Evolutionary conservation across 768 basidiomycete species (phyloP).

Genomic region (Mycena sanguinolenta): DNA sequence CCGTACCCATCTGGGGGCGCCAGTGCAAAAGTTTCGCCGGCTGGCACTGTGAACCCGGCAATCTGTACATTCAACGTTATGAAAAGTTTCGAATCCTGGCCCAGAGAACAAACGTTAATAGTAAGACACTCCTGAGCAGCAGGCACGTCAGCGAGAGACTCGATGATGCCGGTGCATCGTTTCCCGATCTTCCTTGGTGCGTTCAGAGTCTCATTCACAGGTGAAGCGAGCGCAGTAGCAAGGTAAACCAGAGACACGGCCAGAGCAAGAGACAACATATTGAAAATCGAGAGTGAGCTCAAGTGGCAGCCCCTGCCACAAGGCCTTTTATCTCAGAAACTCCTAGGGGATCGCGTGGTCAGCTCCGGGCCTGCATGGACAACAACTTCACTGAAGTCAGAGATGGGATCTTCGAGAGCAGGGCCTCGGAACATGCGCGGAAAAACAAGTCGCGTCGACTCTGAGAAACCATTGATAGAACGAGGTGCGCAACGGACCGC

Average conservation of each 20-base stretch:
- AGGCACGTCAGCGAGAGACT: slow-evolving; percentile 30
- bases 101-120: slow-evolving; percentile 16
- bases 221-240: background rate
- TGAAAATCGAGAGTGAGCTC: too few species aligned
- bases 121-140: slow-evolving; percentile 25
- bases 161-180: slow-evolving; percentile 25
- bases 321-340: too few species aligned
- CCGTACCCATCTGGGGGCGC: slow-evolving; percentile 30
- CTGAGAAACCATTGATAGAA: too few species aligned
- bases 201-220: slow-evolving; percentile 1
- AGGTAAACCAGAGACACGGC: slow-evolving; percentile 19
- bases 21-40: slow-evolving; percentile 28
- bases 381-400: too few species aligned
- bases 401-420: too few species aligned
- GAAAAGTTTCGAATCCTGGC: too few species aligned
- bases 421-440: too few species aligned
- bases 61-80: background rate
- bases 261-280: slow-evolving; percentile 14
- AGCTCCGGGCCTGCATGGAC: too few species aligned
- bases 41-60: slow-evolving; percentile 25
- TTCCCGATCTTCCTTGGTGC: slow-evolving; percentile 26
- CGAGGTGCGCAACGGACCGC: too few species aligned
- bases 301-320: too few species aligned
- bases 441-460: too few species aligned
- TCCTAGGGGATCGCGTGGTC: too few species aligned